These are phyloP conservation scores for Leishmania aethiopica DNA, from an alignment of 208 protist genomes.

Conservation along the genomic window DNA sequence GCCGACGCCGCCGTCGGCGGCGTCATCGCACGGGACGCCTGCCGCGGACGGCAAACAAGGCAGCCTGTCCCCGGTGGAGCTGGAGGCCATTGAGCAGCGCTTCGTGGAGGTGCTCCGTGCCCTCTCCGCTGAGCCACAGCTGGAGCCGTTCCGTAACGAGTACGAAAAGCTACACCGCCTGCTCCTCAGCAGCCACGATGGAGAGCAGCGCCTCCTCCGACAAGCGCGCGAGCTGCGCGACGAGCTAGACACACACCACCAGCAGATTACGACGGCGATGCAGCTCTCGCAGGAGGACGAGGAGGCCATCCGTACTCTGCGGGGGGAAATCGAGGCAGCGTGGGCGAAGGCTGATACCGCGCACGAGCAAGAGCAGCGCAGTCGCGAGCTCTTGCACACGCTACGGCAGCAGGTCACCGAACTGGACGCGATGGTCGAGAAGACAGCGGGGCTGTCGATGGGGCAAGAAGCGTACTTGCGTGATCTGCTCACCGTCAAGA, in stretches of 20 bases:
- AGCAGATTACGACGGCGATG: constrained; percentile 97
- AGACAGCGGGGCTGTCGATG: constrained; percentile 91
- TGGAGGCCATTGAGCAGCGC: constrained; percentile 94
- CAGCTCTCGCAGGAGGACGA: constrained; percentile 97
- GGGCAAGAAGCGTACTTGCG: constrained; percentile 96
- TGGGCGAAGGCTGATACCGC: constrained; percentile 98
- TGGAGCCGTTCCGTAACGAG: constrained; percentile 96
- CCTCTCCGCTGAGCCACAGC: constrained; percentile 93
- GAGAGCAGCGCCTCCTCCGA: constrained; percentile 95
- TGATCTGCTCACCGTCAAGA: constrained; percentile 93
- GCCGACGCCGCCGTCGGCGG: background rate
- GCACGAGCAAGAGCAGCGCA: constrained; percentile 96
- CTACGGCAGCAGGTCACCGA: constrained; percentile 96
- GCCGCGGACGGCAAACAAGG: constrained; percentile 8
- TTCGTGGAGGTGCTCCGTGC: constrained; percentile 94
- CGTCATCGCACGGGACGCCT: background rate
- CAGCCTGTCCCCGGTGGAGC: constrained; percentile 54
- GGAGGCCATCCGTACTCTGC: constrained; percentile 92
- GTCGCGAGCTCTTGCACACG: constrained; percentile 93
- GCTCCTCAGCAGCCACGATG: constrained; percentile 97
- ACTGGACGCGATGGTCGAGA: constrained; percentile 93
- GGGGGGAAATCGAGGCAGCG: constrained; percentile 96
- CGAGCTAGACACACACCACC: constrained; percentile 95
- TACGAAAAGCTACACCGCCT: constrained; percentile 98
- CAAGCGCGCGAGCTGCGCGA: constrained; percentile 94